phyloP scores from a whole-genome alignment of 148 eudicot genomes.

The Oxyria digyna region DNA sequence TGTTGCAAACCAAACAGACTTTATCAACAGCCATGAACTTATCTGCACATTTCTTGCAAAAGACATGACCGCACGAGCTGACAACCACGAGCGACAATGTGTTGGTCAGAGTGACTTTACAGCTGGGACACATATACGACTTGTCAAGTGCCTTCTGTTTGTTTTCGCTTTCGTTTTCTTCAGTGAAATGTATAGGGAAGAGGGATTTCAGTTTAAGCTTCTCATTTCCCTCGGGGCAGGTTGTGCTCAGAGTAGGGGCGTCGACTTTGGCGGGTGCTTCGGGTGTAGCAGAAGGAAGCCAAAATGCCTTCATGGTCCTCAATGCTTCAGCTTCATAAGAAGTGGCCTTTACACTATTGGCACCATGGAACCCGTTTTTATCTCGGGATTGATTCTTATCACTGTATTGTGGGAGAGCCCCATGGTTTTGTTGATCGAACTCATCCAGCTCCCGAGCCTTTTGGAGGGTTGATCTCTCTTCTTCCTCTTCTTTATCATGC shows the following conservation, averaged over 20 bases:
- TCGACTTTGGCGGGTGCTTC: slow-evolving; percentile 65
- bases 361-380: slow-evolving; percentile 92
- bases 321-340: slow-evolving; percentile 92
- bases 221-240: slow-evolving; percentile 84
- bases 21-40: slow-evolving; percentile 74
- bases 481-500: slow-evolving; percentile 75
- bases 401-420: slow-evolving; percentile 81
- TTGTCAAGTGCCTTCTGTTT: slow-evolving; percentile 39
- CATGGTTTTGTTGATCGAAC: slow-evolving; percentile 92
- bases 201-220: slow-evolving; percentile 69
- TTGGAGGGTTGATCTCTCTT: slow-evolving; percentile 58
- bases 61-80: slow-evolving; percentile 84
- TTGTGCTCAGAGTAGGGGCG: slow-evolving; percentile 56
- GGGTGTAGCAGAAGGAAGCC: slow-evolving; percentile 99
- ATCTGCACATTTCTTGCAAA: slow-evolving; percentile 78
- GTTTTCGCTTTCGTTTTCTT: slow-evolving; percentile 33
- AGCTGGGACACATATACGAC: slow-evolving; percentile 76
- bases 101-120: slow-evolving; percentile 82
- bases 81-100: slow-evolving; percentile 61
- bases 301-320: slow-evolving; percentile 89
- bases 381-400: slow-evolving; percentile 53
- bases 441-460: slow-evolving; percentile 87
- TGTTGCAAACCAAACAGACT: slow-evolving; percentile 79
- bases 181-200: slow-evolving; percentile 57
- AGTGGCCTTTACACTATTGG: slow-evolving; percentile 86